A percentile compares a stretch with the other conserved stretches of the same genome.
These are phyloP conservation scores for Saccharomycopsis sp. DNA, from an alignment of 805 yeast genomes.

Conservation along the genomic window DNA sequence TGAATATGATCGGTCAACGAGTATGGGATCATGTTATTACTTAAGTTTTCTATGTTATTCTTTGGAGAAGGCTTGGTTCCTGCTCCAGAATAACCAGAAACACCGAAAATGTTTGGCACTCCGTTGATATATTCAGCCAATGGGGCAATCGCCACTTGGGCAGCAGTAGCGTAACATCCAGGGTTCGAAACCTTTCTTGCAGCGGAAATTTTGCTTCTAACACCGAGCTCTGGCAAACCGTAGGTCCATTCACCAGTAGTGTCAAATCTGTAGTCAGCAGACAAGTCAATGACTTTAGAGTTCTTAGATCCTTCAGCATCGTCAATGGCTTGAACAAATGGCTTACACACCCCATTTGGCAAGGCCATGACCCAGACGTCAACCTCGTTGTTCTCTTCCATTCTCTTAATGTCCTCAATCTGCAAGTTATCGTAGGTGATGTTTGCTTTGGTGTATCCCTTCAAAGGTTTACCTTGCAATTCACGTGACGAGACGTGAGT, in stretches of 20 bases:
- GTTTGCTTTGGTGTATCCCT: conserved; percentile 79
- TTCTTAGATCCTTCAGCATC: conserved; percentile 40
- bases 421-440: conserved; percentile 80
- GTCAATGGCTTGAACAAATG: conserved; percentile 76
- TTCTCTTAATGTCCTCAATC: conserved; percentile 71
- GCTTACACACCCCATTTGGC: conserved; percentile 95
- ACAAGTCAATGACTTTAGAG: conserved; percentile 81
- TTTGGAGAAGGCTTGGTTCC: conserved; percentile 98
- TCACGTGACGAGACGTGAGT: conserved; percentile 96
- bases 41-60: conserved; percentile 71
- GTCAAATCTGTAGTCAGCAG: conserved; percentile 96
- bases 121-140: conserved; percentile 62
- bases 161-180: conserved; percentile 99
- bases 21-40: conserved; percentile 87
- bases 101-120: conserved; percentile 84
- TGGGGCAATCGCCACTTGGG: conserved; percentile 90
- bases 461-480: conserved; percentile 75
- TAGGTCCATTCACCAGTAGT: conserved; percentile 82
- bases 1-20: conserved; percentile 95
- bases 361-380: conserved; percentile 99
- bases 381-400: conserved; percentile 71
- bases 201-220: conserved; percentile 55
- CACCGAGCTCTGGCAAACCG: conserved; percentile 89
- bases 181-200: conserved; percentile 91
- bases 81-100: conserved; percentile 98